Base-by-base conservation (phyloP, 192 early-diverging fungal species). In the Backusella luteola region DNA sequence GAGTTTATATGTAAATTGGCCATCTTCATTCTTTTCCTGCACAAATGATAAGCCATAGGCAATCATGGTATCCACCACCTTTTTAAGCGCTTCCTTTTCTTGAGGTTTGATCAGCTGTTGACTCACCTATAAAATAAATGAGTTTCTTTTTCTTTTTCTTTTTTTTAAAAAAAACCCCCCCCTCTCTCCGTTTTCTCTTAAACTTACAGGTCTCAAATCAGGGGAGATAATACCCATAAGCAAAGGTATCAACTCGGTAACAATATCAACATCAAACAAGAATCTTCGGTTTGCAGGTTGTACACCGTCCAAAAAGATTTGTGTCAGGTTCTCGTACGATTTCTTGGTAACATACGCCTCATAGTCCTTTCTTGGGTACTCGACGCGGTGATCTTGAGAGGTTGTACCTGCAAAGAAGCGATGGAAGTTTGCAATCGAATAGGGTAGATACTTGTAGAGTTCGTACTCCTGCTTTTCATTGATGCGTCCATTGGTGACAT, bases 181-280 rank as follows among this genome's bases (percentile, higher is more conserved):
- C 0, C 38, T n/a, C n/a, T n/a, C n/a, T n/a, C 38, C 38, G 7
- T 17, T 44, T 44, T 11, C 11, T 4, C 7, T 81, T 49, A 80
- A 76, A 83, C 89, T 90, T 38, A 94, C 91, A 3, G 91, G 87
- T 36, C 85, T 72, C 76, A 97, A 69, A 42, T 92, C 86, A 15
- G 96, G 95, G 4, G 93, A 92, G 26, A 98, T 71, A 21, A 99
- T 96, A 6, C 86, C 84, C 67, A 95, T 17, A 8, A 99, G 83
- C 34, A 84, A 86, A 29, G 93, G 86, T 3, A 92, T 70, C 0
- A 99, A 77, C 32, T 93, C 92, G 12, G 85, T 75, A 3, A 78
- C 81, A 49, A 87, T 77, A 39, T 73, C 72, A n/a, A 76, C 76
- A 36, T 79, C 79, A n/a, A 79, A 84, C 72, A 91, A 87, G 3